These are phyloP conservation scores for Cercospora citrullina DNA, from an alignment of 2,329 filamentous ascomycete species.

Conservation along the genomic window DNA sequence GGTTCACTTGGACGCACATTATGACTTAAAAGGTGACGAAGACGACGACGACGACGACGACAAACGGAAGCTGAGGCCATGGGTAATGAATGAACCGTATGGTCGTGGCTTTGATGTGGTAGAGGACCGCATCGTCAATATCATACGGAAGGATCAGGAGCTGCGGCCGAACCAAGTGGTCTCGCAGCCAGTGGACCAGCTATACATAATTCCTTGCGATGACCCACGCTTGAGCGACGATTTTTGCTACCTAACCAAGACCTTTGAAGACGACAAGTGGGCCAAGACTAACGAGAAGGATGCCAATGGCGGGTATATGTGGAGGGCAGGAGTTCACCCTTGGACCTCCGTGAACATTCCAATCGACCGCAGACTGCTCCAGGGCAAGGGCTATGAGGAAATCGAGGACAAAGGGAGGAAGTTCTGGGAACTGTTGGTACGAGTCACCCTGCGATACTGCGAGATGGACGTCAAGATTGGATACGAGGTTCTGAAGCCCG, in stretches of 20 bases:
- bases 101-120: slow-evolving; percentile 7
- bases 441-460: neutral
- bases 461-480: slow-evolving; percentile 10
- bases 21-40: too few relatives aligned
- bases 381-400: neutral
- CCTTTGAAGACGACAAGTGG: neutral
- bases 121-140: slow-evolving; percentile 16
- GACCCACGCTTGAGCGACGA: slow-evolving; percentile 8
- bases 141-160: neutral
- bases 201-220: neutral
- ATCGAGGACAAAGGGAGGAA: neutral
- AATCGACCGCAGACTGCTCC: neutral
- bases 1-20: slow-evolving; percentile 6
- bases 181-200: neutral
- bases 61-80: neutral
- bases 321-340: neutral
- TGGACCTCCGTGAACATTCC: slow-evolving; percentile 1
- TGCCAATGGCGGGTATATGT: neutral
- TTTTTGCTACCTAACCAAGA: neutral
- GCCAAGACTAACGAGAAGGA: neutral
- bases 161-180: neutral
- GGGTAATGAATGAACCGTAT: slow-evolving; percentile 1
- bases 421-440: slow-evolving; percentile 1
- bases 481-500: slow-evolving; percentile 11
- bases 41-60: too few relatives aligned